These are phyloP conservation scores for Xylaria sp. DNA, from an alignment of 2,329 filamentous ascomycete genomes.

Conservation along the genomic window DNA sequence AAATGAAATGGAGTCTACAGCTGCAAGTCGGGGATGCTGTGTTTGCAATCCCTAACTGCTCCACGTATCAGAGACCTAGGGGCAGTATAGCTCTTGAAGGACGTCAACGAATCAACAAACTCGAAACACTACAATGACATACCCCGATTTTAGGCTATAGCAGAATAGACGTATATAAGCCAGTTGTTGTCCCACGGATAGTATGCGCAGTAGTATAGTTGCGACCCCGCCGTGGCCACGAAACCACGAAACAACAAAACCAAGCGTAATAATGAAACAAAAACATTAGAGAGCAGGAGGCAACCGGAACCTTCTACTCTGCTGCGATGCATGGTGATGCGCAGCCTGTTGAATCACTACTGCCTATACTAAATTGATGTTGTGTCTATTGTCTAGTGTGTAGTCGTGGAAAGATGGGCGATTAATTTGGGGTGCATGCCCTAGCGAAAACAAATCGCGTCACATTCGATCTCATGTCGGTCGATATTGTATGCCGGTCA, in stretches of 20 bases:
- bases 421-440: constrained; percentile 24
- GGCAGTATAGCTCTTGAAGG: neutral
- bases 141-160: constrained; percentile 6
- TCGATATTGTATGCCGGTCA: neutral
- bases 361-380: neutral
- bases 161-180: neutral
- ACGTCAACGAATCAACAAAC: constrained; percentile 2
- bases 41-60: constrained; percentile 18
- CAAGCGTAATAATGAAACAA: neutral
- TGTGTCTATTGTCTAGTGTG: neutral
- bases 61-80: constrained; percentile 17
- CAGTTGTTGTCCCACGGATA: neutral
- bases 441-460: neutral
- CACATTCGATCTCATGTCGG: neutral
- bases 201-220: neutral
- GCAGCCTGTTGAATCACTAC: neutral
- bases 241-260: no score
- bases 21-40: neutral
- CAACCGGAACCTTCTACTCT: neutral
- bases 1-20: constrained; percentile 2
- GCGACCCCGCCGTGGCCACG: neutral
- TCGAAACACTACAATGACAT: constrained; percentile 5
- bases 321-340: neutral
- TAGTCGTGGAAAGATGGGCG: neutral
- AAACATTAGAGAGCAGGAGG: neutral